A percentile compares a stretch with the other conserved stretches of the same genome.
These are phyloP conservation scores for Hypoxylon sp. DNA, from an alignment of 2,329 filamentous ascomycete species.

Conservation along the genomic window DNA sequence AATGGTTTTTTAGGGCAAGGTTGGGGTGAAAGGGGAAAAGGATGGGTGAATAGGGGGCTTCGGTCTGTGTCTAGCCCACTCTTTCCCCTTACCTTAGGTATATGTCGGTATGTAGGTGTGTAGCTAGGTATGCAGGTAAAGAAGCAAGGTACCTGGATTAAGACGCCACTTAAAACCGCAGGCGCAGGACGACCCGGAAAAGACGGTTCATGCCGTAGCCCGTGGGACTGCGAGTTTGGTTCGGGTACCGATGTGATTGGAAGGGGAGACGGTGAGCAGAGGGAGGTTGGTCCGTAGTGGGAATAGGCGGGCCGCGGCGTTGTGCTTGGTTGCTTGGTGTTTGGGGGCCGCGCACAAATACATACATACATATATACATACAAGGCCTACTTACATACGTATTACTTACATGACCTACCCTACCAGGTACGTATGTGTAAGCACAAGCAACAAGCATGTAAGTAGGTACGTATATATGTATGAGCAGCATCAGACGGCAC, in stretches of 20 bases:
- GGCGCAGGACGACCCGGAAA: slow-evolving; percentile 7
- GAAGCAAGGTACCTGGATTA: not conserved
- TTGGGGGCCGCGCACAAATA: slow-evolving; percentile 13
- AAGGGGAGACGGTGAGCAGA: not conserved
- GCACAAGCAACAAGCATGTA: not conserved
- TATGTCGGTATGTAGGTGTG: not conserved
- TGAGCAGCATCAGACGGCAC: slow-evolving; percentile 1
- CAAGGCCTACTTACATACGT: not conserved
- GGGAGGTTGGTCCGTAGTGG: slow-evolving; percentile 2
- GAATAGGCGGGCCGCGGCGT: slow-evolving; percentile 12
- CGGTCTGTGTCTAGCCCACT: slow-evolving; percentile 1
- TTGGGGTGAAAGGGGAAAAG: slow-evolving; percentile 1
- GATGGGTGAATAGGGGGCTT: slow-evolving; percentile 4
- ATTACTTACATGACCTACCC: not conserved
- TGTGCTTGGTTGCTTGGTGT: too few relatives aligned
- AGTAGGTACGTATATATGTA: not conserved
- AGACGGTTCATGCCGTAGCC: slow-evolving; percentile 13
- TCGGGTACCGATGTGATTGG: slow-evolving; percentile 15
- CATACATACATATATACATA: not conserved
- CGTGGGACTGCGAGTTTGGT: not conserved
- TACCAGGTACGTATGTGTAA: not conserved
- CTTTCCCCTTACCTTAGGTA: slow-evolving; percentile 5
- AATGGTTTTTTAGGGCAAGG: not conserved
- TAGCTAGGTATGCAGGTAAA: not conserved
- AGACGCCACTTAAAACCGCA: slow-evolving; percentile 12